A percentile compares a stretch with the other conserved stretches of the same genome.
Evolutionary conservation across 2,329 filamentous ascomycete species (phyloP).

Genomic region (Ophiostoma piceae): DNA sequence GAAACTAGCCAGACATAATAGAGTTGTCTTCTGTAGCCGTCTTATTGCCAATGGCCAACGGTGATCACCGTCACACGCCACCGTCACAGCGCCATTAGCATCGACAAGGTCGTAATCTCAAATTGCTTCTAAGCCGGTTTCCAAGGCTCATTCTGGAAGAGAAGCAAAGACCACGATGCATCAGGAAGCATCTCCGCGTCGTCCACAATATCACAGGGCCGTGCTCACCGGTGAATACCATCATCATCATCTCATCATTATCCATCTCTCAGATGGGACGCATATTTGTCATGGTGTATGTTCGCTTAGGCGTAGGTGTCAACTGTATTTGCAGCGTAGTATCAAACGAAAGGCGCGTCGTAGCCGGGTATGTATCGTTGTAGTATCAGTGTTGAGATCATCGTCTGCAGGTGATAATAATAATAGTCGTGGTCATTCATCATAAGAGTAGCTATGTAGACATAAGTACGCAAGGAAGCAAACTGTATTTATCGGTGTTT

Average conservation of each 20-base stretch:
- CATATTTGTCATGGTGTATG: not conserved
- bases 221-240: not conserved
- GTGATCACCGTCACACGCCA: conserved; percentile 9
- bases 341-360: not conserved
- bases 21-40: no score
- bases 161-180: no score
- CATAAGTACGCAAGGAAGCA: not conserved
- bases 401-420: not conserved
- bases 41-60: not conserved
- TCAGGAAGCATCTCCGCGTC: no score
- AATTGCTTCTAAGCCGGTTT: not conserved
- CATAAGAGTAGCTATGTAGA: not conserved
- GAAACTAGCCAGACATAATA: not conserved
- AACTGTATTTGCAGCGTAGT: not conserved
- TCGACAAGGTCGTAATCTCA: not conserved
- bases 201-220: no score
- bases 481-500: not conserved
- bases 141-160: no score
- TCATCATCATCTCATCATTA: not conserved
- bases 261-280: not conserved
- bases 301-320: not conserved
- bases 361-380: no score
- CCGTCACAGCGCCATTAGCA: not conserved
- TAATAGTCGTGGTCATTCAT: not conserved
- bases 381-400: no score